These are phyloP conservation scores for Hortaea sp. DNA, from an alignment of 2,329 filamentous ascomycete species.

Conservation along the genomic window DNA sequence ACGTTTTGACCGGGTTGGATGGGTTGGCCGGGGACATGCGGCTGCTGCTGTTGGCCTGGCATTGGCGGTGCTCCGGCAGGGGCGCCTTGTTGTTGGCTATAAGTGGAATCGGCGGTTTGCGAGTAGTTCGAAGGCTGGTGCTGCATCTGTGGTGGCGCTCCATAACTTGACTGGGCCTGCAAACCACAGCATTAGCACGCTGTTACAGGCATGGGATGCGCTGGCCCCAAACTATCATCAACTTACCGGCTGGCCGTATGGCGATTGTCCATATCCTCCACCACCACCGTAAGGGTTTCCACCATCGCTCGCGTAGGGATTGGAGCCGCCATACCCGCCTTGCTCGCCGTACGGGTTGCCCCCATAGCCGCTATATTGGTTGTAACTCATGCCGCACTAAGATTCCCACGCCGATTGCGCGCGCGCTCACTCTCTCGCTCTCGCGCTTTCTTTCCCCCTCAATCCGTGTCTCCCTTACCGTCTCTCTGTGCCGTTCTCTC, in stretches of 20 bases:
- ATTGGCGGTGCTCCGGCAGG: slow-evolving; percentile 7
- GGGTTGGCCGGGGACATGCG: slow-evolving; percentile 35
- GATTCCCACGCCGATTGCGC: not conserved
- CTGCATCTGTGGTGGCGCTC: not conserved
- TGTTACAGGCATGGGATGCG: too few relatives aligned
- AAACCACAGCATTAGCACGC: too few relatives aligned
- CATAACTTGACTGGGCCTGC: too few relatives aligned
- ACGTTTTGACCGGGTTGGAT: slow-evolving; percentile 31
- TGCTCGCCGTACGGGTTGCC: slow-evolving; percentile 55
- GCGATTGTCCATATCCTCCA: slow-evolving; percentile 5
- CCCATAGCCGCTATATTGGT: slow-evolving; percentile 48
- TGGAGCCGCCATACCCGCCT: slow-evolving; percentile 27
- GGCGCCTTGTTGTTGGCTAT: not conserved
- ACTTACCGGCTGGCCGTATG: slow-evolving; percentile 8
- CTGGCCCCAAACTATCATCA: not conserved
- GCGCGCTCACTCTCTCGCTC: too few relatives aligned
- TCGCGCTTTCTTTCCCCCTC: too few relatives aligned
- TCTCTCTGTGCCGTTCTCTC: too few relatives aligned
- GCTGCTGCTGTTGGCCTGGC: slow-evolving; percentile 11
- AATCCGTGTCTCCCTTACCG: too few relatives aligned
- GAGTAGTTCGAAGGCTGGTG: slow-evolving; percentile 1
- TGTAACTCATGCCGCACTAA: slow-evolving; percentile 42
- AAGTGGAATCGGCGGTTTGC: not conserved
- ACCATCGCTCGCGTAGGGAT: slow-evolving; percentile 23
- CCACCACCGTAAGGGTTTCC: slow-evolving; percentile 31